Base-by-base conservation (phyloP, 306 rosid genomes). In the Medicago arabica region DNA sequence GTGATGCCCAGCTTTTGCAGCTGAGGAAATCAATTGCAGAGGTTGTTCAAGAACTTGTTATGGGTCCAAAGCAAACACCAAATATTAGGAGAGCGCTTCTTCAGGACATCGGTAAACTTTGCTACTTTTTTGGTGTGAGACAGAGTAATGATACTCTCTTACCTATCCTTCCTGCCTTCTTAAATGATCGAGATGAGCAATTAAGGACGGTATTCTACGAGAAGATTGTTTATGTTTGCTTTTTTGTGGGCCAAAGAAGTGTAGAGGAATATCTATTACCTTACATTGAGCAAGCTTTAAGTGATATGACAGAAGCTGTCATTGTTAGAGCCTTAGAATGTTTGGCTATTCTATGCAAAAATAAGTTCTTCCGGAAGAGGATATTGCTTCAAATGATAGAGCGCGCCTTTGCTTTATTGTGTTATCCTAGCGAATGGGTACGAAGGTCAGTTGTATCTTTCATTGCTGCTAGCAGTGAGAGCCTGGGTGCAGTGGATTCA, bases 21-120 rank as follows among this genome's bases (percentile, higher is more conserved):
- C 81, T 95, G 83, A 92, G 99, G 88, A 95, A 95, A 84, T 89
- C 93, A 46, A 92, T 95, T 83, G 97, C 97, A 62, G 97, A 95
- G 79, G 97, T 95, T 69, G 92, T 95, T 82, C 99, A 95, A 78
- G 97, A 95, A 78, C 99, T 95, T 83, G 97, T 95, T 67, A 95
- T 95, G 99, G 97, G 99, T 85, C 99, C 99, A 39, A 90, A 90
- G 91, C 97, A 95, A 88, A 95, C 99, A 69, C 99, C 99, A 60
- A 90, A 87, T 80, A 95, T 95, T 76, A 86, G 99, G 86, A 89
- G 97, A 87, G 97, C 99, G 75, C 96, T 95, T 66, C 97, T 95
- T 75, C 96, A 88, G 82, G 97, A 92, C 78, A 88, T 95, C 73
- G 93, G 97, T 67, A 90, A 92, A 74, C 86, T 95, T 25, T 92